Evolutionary conservation across 805 yeast genomes (phyloP).

Genomic region (Brettanomyces naardenensis): DNA sequence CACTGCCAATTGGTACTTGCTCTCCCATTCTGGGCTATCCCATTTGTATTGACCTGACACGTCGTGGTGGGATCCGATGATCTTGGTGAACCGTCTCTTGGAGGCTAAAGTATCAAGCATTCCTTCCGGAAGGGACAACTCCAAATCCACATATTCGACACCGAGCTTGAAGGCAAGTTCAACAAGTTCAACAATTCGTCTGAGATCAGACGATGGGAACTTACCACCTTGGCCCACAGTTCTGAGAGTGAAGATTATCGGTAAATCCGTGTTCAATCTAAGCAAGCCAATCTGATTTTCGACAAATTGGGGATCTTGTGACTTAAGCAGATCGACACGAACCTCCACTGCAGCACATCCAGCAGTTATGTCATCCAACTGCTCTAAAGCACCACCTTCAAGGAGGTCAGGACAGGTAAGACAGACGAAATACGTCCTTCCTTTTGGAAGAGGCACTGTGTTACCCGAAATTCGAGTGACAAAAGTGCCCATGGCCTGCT

Average conservation of each 20-base stretch:
- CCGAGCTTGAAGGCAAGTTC: slow-evolving; percentile 67
- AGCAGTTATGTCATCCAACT: slow-evolving; percentile 44
- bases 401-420: slow-evolving; percentile 59
- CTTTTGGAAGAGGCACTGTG: slow-evolving; percentile 30
- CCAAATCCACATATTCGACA: slow-evolving; percentile 74
- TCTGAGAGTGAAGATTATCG: slow-evolving; percentile 76
- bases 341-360: slow-evolving; percentile 83
- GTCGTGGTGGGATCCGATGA: slow-evolving; percentile 83
- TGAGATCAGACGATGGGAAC: slow-evolving; percentile 54
- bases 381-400: slow-evolving; percentile 26
- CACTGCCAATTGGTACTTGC: slow-evolving; percentile 59
- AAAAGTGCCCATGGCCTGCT: slow-evolving; percentile 50
- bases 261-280: slow-evolving; percentile 57
- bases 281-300: slow-evolving; percentile 66
- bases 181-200: slow-evolving; percentile 41
- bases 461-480: slow-evolving; percentile 57
- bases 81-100: slow-evolving; percentile 50
- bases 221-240: slow-evolving; percentile 76
- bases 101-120: slow-evolving; percentile 44
- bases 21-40: slow-evolving; percentile 68
- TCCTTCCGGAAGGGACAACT: slow-evolving; percentile 56
- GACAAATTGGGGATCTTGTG: slow-evolving; percentile 46
- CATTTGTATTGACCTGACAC: slow-evolving; percentile 54
- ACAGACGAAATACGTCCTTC: slow-evolving; percentile 63
- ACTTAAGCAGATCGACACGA: slow-evolving; percentile 63